Conservation (phyloP, 2,329 filamentous ascomycete genomes). For the Stemphylium vesicarium region DNA sequence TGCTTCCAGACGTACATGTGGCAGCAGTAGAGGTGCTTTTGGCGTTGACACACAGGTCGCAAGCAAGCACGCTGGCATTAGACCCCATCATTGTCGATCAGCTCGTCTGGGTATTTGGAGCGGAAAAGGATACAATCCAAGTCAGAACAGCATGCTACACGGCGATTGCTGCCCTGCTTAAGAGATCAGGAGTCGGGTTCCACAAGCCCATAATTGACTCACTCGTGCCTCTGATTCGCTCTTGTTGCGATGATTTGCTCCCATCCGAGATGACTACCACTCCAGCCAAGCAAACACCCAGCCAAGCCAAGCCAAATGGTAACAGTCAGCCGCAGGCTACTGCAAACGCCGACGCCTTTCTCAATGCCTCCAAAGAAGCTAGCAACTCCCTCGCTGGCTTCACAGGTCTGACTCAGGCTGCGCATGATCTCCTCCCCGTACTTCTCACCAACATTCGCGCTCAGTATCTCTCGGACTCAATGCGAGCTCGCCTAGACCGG, state of each 20-base stretch:
- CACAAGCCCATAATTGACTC: constrained; percentile 69
- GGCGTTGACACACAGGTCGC: constrained; percentile 64
- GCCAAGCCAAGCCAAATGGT: constrained; percentile 51
- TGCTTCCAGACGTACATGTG: constrained; percentile 76
- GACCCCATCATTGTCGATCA: constrained; percentile 73
- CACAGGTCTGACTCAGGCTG: constrained; percentile 61
- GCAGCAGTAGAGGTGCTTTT: constrained; percentile 70
- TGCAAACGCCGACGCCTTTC: constrained; percentile 75
- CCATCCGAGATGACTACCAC: constrained; percentile 47
- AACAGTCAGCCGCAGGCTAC: constrained; percentile 44
- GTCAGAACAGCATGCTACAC: constrained; percentile 68
- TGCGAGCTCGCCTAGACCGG: constrained; percentile 79
- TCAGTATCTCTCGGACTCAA: constrained; percentile 69
- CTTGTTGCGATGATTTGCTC: constrained; percentile 78
- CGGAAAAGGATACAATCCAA: constrained; percentile 56
- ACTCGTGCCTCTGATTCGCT: constrained; percentile 66
- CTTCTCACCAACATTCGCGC: constrained; percentile 70
- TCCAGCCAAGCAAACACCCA: constrained; percentile 46
- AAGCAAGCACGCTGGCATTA: constrained; percentile 63
- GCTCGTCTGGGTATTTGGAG: constrained; percentile 70
- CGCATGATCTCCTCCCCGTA: constrained; percentile 66
- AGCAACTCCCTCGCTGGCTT: constrained; percentile 47
- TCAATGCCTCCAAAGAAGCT: constrained; percentile 53
- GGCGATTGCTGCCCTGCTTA: constrained; percentile 64
- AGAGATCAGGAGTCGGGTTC: constrained; percentile 69